Percentiles rank a stretch among this genome's conserved stretches.
phyloP scores from a whole-genome alignment of 495 filamentous ascomycete species.

The Trichoderma asperelloides region DNA sequence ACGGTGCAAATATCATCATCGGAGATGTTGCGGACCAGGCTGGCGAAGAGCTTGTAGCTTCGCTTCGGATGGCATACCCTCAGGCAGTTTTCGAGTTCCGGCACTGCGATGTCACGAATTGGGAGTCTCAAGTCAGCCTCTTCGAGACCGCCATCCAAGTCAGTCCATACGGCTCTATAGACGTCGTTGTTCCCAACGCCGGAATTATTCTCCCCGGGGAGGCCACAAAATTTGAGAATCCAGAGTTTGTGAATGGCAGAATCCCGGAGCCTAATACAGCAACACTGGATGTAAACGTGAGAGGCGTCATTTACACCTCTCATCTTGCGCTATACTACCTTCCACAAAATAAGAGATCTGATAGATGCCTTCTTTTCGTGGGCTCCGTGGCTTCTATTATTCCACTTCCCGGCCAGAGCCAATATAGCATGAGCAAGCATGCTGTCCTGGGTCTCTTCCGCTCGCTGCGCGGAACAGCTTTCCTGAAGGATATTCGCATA shows the following conservation, averaged over 20 bases:
- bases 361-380: slow-evolving; percentile 46
- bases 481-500: slow-evolving; percentile 41
- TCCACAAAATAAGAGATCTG: slow-evolving; percentile 19
- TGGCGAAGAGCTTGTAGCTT: slow-evolving; percentile 27
- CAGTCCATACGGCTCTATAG: slow-evolving; percentile 47
- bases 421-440: slow-evolving; percentile 56
- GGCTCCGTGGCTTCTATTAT: slow-evolving; percentile 45
- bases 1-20: slow-evolving; percentile 38
- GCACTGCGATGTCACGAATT: slow-evolving; percentile 45
- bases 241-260: slow-evolving; percentile 25
- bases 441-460: slow-evolving; percentile 56
- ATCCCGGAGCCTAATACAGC: slow-evolving; percentile 43
- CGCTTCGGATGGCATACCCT: slow-evolving; percentile 25
- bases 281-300: slow-evolving; percentile 53
- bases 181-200: slow-evolving; percentile 60
- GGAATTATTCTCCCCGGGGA: slow-evolving; percentile 38
- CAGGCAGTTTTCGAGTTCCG: slow-evolving; percentile 32
- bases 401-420: slow-evolving; percentile 36
- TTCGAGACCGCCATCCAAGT: slow-evolving; percentile 45
- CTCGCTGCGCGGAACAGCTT: slow-evolving; percentile 39
- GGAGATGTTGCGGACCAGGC: slow-evolving; percentile 35
- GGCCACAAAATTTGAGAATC: slow-evolving; percentile 24
- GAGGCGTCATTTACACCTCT: slow-evolving; percentile 54
- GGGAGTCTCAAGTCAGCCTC: slow-evolving; percentile 50
- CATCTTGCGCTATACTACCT: slow-evolving; percentile 57